phyloP scores from a whole-genome alignment of 2,329 filamentous ascomycete species.

The Xylaria sp. region DNA sequence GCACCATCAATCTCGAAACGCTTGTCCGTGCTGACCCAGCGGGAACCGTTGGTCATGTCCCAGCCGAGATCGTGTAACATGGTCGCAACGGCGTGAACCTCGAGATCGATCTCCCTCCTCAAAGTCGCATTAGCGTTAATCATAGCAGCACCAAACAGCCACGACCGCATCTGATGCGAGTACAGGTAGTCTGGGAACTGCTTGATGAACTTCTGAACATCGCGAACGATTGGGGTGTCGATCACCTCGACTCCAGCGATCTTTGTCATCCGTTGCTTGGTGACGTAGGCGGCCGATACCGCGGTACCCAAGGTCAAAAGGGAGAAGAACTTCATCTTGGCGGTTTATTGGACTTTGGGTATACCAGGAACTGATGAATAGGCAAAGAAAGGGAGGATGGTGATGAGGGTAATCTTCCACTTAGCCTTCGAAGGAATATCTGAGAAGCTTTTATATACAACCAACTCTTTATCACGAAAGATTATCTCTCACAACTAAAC shows the following conservation, averaged over 20 bases:
- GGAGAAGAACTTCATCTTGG: slow-evolving; percentile 33
- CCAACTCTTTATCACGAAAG: slow-evolving; percentile 6
- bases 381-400: slow-evolving; percentile 11
- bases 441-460: slow-evolving; percentile 28
- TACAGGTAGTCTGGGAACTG: slow-evolving; percentile 36
- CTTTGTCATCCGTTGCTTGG: slow-evolving; percentile 27
- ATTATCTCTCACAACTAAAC: background rate
- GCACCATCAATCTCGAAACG: slow-evolving; percentile 42
- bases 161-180: slow-evolving; percentile 36
- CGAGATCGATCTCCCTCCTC: slow-evolving; percentile 29
- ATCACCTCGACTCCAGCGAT: slow-evolving; percentile 39
- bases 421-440: background rate
- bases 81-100: slow-evolving; percentile 39
- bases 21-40: slow-evolving; percentile 38
- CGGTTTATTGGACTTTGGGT: slow-evolving; percentile 1
- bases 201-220: slow-evolving; percentile 32
- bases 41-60: slow-evolving; percentile 33
- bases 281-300: slow-evolving; percentile 1
- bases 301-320: slow-evolving; percentile 28
- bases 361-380: slow-evolving; percentile 10
- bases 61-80: slow-evolving; percentile 40
- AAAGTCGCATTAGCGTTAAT: slow-evolving; percentile 37
- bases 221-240: slow-evolving; percentile 37
- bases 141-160: slow-evolving; percentile 37
- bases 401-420: slow-evolving; percentile 3